These are phyloP conservation scores for Straminergon stramineum DNA, from an alignment of 225 moss, liverwort and hornwort species.

Conservation along the genomic window DNA sequence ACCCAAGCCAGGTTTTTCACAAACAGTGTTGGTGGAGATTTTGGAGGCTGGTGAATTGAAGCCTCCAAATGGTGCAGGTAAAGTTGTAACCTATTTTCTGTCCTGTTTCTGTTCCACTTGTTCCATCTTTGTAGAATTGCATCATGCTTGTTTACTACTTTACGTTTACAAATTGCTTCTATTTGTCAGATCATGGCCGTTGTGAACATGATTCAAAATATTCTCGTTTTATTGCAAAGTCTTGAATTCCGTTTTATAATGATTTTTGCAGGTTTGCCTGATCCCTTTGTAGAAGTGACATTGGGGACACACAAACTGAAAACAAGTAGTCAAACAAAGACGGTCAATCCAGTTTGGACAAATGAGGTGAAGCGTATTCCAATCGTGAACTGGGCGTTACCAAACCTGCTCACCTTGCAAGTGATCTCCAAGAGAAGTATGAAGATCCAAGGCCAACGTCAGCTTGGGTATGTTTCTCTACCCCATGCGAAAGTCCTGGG, in stretches of 20 bases:
- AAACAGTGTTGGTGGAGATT: slow-evolving; percentile 32
- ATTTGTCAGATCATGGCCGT: neutral
- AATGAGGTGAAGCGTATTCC: slow-evolving; percentile 21
- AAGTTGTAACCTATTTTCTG: neutral
- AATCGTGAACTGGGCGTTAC: slow-evolving; percentile 36
- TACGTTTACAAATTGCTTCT: neutral
- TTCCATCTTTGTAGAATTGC: neutral
- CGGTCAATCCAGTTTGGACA: slow-evolving; percentile 21
- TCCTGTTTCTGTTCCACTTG: neutral
- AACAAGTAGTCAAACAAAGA: slow-evolving; percentile 7
- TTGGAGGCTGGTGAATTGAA: slow-evolving; percentile 35
- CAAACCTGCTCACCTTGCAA: slow-evolving; percentile 38
- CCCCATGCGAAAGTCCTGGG: neutral
- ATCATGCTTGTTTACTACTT: neutral
- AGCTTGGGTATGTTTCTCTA: slow-evolving; percentile 34
- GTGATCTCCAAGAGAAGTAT: slow-evolving; percentile 26
- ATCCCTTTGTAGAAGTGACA: slow-evolving; percentile 28
- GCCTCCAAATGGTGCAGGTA: slow-evolving; percentile 13
- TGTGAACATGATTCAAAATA: neutral
- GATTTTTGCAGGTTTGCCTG: slow-evolving; percentile 15
- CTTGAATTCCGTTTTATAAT: neutral
- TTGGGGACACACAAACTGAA: slow-evolving; percentile 15
- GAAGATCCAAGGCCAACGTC: neutral
- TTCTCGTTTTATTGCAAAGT: neutral
- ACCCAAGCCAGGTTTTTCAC: slow-evolving; percentile 8